phyloP scores from a whole-genome alignment of 2,329 filamentous ascomycete species.

The Trichothecium roseum region DNA sequence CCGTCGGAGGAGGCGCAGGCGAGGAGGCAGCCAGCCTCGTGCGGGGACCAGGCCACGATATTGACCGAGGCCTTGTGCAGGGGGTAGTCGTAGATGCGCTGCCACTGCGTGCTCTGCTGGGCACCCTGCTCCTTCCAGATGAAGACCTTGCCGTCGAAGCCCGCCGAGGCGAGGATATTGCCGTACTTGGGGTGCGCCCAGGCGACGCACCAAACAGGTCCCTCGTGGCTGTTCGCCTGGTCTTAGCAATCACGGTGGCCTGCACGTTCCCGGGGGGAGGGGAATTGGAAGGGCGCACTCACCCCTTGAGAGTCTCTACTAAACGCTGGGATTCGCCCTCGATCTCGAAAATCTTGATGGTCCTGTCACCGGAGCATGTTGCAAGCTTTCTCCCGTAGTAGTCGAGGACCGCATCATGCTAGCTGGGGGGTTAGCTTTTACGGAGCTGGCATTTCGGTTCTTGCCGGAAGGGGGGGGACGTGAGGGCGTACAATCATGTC shows the following conservation, averaged over 20 bases:
- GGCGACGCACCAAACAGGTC: slow-evolving; percentile 93
- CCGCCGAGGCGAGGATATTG: slow-evolving; percentile 90
- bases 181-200: slow-evolving; percentile 99
- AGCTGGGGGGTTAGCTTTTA: neutral
- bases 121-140: slow-evolving; percentile 87
- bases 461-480: slow-evolving; percentile 4
- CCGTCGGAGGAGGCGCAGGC: slow-evolving; percentile 93
- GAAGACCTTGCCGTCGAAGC: slow-evolving; percentile 95
- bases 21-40: slow-evolving; percentile 88
- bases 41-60: slow-evolving; percentile 93
- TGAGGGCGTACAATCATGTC: slow-evolving; percentile 88
- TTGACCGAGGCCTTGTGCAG: slow-evolving; percentile 95
- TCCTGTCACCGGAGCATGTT: slow-evolving; percentile 95
- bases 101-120: slow-evolving; percentile 50
- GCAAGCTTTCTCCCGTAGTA: slow-evolving; percentile 96
- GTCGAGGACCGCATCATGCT: slow-evolving; percentile 97
- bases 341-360: slow-evolving; percentile 98
- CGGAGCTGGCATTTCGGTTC: slow-evolving; percentile 1
- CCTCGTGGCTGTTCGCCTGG: slow-evolving; percentile 62
- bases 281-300: too few species aligned
- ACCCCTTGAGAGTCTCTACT: slow-evolving; percentile 92
- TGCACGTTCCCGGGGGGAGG: neutral
- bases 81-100: slow-evolving; percentile 85
- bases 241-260: neutral
- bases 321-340: slow-evolving; percentile 86